These are phyloP conservation scores for Mrakia blollopis DNA, from an alignment of 768 basidiomycete genomes.

Conservation along the genomic window DNA sequence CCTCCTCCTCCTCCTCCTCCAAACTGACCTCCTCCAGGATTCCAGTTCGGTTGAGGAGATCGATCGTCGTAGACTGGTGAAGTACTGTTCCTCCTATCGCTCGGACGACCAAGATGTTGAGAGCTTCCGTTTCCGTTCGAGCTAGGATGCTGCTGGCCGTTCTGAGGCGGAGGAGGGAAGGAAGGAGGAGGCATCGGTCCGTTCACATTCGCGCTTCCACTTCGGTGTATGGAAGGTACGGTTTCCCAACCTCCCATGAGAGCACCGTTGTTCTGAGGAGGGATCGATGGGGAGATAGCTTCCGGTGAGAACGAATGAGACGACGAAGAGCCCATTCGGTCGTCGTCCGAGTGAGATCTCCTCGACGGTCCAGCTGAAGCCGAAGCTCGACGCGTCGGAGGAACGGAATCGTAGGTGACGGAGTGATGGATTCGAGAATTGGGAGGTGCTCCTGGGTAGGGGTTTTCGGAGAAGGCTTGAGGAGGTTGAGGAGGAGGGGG, in stretches of 20 bases:
- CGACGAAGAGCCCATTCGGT: background rate
- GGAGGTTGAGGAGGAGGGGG: background rate
- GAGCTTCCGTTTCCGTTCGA: background rate
- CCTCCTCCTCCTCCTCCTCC: background rate
- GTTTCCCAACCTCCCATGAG: background rate
- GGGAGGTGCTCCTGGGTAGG: background rate
- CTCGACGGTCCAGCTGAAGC: background rate
- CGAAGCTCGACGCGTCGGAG: background rate
- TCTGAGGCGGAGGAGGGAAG: background rate
- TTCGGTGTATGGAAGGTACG: background rate
- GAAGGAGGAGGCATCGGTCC: background rate
- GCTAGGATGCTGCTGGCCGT: background rate
- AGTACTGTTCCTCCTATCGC: background rate
- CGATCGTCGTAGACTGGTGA: slow-evolving; percentile 1
- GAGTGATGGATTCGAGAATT: background rate
- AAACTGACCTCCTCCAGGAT: background rate
- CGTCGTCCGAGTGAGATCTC: background rate
- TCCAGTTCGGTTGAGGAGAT: background rate
- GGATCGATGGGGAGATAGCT: background rate
- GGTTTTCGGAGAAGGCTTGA: background rate
- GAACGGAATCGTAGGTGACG: background rate
- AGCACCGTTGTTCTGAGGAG: background rate
- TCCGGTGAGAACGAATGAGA: background rate
- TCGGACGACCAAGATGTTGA: background rate
- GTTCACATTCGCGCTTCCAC: no score